These are phyloP conservation scores for Starmerella floricola DNA, from an alignment of 805 yeast genomes.

Conservation along the genomic window DNA sequence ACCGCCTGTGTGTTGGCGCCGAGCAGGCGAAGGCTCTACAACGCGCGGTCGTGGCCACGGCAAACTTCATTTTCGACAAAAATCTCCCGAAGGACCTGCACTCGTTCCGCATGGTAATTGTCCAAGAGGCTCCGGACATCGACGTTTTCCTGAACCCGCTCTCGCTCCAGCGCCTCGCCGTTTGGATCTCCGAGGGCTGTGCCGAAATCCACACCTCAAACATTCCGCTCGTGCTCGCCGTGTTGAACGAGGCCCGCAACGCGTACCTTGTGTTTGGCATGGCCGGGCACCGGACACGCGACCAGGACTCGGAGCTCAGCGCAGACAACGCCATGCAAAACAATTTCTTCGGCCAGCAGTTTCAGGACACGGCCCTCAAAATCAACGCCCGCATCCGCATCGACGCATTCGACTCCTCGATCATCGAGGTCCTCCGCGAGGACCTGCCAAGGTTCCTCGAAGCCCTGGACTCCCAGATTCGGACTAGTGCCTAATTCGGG, in stretches of 20 bases:
- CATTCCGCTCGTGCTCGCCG: slow-evolving; percentile 75
- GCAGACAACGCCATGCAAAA: slow-evolving; percentile 18
- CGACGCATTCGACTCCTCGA: slow-evolving; percentile 89
- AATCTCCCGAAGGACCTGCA: slow-evolving; percentile 65
- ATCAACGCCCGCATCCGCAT: slow-evolving; percentile 83
- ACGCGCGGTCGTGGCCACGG: slow-evolving; percentile 71
- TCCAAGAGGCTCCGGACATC: slow-evolving; percentile 80
- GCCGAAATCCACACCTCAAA: slow-evolving; percentile 59
- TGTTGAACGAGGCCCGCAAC: slow-evolving; percentile 58
- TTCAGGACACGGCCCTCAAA: slow-evolving; percentile 71
- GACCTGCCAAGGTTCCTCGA: slow-evolving; percentile 83
- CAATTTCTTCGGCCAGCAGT: slow-evolving; percentile 81
- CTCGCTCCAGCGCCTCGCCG: slow-evolving; percentile 69
- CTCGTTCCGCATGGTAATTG: slow-evolving; percentile 71
- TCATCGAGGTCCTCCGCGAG: slow-evolving; percentile 78
- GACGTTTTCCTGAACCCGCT: slow-evolving; percentile 73
- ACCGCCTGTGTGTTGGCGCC: slow-evolving; percentile 55
- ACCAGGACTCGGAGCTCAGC: slow-evolving; percentile 2
- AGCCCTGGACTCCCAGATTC: slow-evolving; percentile 39
- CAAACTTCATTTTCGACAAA: slow-evolving; percentile 79
- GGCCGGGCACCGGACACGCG: slow-evolving; percentile 64
- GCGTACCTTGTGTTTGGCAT: slow-evolving; percentile 81
- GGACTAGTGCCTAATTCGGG: neutral
- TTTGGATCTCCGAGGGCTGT: slow-evolving; percentile 83
- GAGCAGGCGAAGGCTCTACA: slow-evolving; percentile 74